phyloP scores from a whole-genome alignment of 202 grass and related monocot genomes.

The Miscanthus sacchariflorus region DNA sequence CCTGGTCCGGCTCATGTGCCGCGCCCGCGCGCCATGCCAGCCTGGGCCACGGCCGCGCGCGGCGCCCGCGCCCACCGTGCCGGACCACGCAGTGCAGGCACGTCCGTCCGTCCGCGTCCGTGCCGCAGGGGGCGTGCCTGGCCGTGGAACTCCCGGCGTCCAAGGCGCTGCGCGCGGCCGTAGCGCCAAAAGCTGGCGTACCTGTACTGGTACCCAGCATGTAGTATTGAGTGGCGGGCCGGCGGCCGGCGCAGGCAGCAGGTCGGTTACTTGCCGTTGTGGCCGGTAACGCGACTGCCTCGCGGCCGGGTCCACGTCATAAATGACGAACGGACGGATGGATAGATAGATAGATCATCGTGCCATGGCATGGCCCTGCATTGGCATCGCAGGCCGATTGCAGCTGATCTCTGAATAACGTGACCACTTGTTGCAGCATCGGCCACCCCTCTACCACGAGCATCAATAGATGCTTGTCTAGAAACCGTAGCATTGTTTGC shows the following conservation, averaged over 20 bases:
- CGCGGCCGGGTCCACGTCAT: not conserved
- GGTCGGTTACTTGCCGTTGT: slow-evolving; percentile 37
- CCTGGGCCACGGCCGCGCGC: slow-evolving; percentile 3
- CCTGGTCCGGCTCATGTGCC: slow-evolving; percentile 5
- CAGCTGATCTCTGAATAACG: not conserved
- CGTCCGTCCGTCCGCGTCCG: too few species aligned
- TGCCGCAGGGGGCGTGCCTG: not conserved
- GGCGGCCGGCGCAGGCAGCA: not conserved
- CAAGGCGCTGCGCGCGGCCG: not conserved
- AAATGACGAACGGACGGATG: not conserved
- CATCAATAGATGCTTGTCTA: too few species aligned
- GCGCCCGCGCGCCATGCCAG: not conserved
- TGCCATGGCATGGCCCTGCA: not conserved
- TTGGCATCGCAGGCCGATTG: not conserved
- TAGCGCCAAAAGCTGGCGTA: not conserved
- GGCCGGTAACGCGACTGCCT: slow-evolving; percentile 12
- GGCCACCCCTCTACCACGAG: too few species aligned
- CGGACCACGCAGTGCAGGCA: not conserved
- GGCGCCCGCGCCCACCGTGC: not conserved
- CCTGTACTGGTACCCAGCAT: not conserved
- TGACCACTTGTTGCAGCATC: not conserved
- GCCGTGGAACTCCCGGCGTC: not conserved
- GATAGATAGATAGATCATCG: too few species aligned
- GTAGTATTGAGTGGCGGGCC: too few species aligned
- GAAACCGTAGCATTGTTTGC: too few species aligned